phyloP scores from a whole-genome alignment of 192 early-diverging fungal genomes.

The Backusella macrospora region DNA sequence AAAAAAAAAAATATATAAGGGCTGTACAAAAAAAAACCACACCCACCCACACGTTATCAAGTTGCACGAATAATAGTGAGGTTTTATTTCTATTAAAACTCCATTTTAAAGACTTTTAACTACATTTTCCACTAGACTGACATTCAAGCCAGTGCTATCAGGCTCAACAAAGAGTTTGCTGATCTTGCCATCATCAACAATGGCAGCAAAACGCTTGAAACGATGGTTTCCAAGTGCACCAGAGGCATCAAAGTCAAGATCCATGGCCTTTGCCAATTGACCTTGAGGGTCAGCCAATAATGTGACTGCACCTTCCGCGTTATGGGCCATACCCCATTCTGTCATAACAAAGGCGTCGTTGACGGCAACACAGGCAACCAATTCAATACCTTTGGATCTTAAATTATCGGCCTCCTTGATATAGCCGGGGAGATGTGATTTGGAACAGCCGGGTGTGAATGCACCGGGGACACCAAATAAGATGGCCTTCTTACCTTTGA shows the following conservation, averaged over 20 bases:
- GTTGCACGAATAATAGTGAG: not conserved
- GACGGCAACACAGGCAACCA: slow-evolving; percentile 54
- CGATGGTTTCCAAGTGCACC: slow-evolving; percentile 56
- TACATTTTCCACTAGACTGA: slow-evolving; percentile 50
- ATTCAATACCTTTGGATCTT: slow-evolving; percentile 54
- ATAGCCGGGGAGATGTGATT: slow-evolving; percentile 61
- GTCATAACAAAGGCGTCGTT: slow-evolving; percentile 66
- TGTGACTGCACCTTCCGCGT: slow-evolving; percentile 47
- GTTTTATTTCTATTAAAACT: not conserved
- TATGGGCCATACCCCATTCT: slow-evolving; percentile 48
- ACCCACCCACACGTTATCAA: not conserved
- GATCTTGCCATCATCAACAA: slow-evolving; percentile 47
- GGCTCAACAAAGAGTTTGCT: slow-evolving; percentile 44
- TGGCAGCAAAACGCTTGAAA: slow-evolving; percentile 55
- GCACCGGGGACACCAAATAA: slow-evolving; percentile 59
- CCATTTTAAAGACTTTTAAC: slow-evolving; percentile 43
- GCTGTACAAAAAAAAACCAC: not conserved
- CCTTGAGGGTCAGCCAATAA: slow-evolving; percentile 60
- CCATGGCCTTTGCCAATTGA: slow-evolving; percentile 53
- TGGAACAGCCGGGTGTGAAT: slow-evolving; percentile 69
- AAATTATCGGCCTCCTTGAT: slow-evolving; percentile 48
- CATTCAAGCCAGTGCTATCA: slow-evolving; percentile 56
- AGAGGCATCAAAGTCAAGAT: slow-evolving; percentile 60
- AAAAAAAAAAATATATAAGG: slow-evolving; percentile 12
- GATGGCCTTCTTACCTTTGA: slow-evolving; percentile 46